phyloP scores from a whole-genome alignment of 495 filamentous ascomycete genomes.

The Podospora australis region DNA sequence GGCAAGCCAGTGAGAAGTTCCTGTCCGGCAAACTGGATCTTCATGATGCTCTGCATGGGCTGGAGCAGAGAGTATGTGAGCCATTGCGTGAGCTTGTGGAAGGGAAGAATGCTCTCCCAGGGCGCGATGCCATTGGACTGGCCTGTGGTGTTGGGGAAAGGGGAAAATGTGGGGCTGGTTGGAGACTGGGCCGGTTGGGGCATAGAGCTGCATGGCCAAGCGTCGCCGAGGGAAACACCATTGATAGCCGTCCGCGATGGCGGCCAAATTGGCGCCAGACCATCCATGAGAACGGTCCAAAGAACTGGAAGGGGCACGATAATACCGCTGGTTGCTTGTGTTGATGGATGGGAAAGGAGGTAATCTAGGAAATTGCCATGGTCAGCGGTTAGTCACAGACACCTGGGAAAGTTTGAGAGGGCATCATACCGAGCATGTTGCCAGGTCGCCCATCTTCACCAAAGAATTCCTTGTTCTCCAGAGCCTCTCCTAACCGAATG shows the following conservation, averaged over 20 bases:
- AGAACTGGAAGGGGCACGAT: constrained; percentile 87
- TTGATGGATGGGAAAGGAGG: constrained; percentile 83
- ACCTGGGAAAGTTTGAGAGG: too few species aligned
- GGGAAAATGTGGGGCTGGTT: constrained; percentile 37
- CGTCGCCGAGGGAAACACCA: constrained; percentile 83
- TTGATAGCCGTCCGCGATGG: constrained; percentile 81
- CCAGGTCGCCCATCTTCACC: constrained; percentile 80
- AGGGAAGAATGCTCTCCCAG: constrained; percentile 93
- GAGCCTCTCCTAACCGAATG: constrained; percentile 64
- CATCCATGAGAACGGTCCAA: constrained; percentile 85
- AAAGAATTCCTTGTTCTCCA: constrained; percentile 80
- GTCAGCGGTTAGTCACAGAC: constrained; percentile 7
- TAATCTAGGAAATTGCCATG: too few species aligned
- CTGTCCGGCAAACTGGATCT: constrained; percentile 68
- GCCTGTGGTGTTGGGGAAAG: constrained; percentile 37
- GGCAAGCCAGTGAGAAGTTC: constrained; percentile 77
- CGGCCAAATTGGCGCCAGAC: constrained; percentile 85
- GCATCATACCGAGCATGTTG: constrained; percentile 78
- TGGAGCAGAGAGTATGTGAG: constrained; percentile 82
- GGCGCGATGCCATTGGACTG: constrained; percentile 45
- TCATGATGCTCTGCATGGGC: constrained; percentile 71
- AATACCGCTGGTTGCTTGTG: constrained; percentile 76
- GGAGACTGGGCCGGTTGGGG: constrained; percentile 57
- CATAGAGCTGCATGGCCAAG: constrained; percentile 85
- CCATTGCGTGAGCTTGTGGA: constrained; percentile 78